Evolutionary conservation across 2,329 filamentous ascomycete genomes (phyloP).

Genomic region (Paecilomyces fulvus): DNA sequence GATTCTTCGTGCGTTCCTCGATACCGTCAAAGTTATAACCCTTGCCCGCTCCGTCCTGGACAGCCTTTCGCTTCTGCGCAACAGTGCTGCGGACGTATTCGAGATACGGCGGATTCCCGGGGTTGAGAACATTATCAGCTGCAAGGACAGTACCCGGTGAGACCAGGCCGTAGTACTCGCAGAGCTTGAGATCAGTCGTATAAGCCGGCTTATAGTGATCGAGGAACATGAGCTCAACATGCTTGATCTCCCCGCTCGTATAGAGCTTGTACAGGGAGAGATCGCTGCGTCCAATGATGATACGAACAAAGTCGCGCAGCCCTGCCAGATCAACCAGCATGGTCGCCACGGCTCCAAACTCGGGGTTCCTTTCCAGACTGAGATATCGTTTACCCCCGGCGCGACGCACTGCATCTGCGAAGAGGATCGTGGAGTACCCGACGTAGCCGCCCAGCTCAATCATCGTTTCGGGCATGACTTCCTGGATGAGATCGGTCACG

Average conservation of each 20-base stretch:
- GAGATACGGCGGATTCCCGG: not conserved
- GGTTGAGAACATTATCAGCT: slow-evolving; percentile 1
- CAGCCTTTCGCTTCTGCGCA: slow-evolving; percentile 49
- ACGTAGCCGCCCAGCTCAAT: slow-evolving; percentile 71
- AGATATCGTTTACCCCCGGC: slow-evolving; percentile 56
- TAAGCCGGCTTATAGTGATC: slow-evolving; percentile 72
- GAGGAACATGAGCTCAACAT: slow-evolving; percentile 63
- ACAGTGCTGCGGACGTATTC: slow-evolving; percentile 45
- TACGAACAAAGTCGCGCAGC: slow-evolving; percentile 55
- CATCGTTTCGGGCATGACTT: slow-evolving; percentile 57
- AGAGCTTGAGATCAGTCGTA: slow-evolving; percentile 62
- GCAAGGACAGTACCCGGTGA: slow-evolving; percentile 35
- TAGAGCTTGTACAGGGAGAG: slow-evolving; percentile 54
- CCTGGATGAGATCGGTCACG: slow-evolving; percentile 55
- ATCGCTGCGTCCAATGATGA: slow-evolving; percentile 59
- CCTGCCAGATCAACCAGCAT: slow-evolving; percentile 62
- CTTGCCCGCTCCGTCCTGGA: slow-evolving; percentile 16
- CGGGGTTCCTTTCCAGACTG: slow-evolving; percentile 61
- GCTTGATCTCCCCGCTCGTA: slow-evolving; percentile 39
- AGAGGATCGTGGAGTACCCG: slow-evolving; percentile 71
- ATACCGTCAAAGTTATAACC: slow-evolving; percentile 14
- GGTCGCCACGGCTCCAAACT: slow-evolving; percentile 60
- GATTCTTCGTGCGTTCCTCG: slow-evolving; percentile 11
- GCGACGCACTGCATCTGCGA: slow-evolving; percentile 53
- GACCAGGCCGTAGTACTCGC: slow-evolving; percentile 59